These are phyloP conservation scores for Dothiorella sarmentorum DNA, from an alignment of 2,329 filamentous ascomycete species.

Conservation along the genomic window DNA sequence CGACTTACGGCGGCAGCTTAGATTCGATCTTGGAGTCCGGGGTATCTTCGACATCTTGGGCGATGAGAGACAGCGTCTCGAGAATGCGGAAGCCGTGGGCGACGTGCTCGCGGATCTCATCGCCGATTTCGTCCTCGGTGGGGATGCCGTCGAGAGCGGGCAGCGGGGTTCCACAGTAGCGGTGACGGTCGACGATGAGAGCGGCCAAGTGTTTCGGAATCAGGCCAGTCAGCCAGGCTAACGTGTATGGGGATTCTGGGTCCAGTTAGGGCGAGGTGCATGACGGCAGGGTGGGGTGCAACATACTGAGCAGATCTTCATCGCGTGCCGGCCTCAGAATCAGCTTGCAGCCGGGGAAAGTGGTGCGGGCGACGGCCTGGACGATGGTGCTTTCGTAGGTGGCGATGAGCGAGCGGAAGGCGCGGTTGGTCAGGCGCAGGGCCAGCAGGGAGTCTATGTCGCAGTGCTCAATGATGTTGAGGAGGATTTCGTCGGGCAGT, in stretches of 20 bases:
- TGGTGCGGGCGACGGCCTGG: slow-evolving; percentile 27
- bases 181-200: slow-evolving; percentile 30
- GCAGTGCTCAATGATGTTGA: slow-evolving; percentile 29
- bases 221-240: slow-evolving; percentile 27
- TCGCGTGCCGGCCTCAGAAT: slow-evolving; percentile 12
- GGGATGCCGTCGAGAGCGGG: slow-evolving; percentile 27
- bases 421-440: slow-evolving; percentile 25
- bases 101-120: slow-evolving; percentile 28
- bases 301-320: slow-evolving; percentile 11
- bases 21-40: slow-evolving; percentile 19
- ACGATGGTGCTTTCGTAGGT: slow-evolving; percentile 29
- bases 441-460: slow-evolving; percentile 29
- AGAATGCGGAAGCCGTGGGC: slow-evolving; percentile 31
- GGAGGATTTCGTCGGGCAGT: slow-evolving; percentile 24
- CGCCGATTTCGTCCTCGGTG: slow-evolving; percentile 30
- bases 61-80: slow-evolving; percentile 27
- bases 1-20: slow-evolving; percentile 12
- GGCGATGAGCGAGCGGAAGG: slow-evolving; percentile 25
- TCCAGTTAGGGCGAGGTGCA: not conserved
- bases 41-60: slow-evolving; percentile 23
- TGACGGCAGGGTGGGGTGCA: not conserved
- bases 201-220: slow-evolving; percentile 31
- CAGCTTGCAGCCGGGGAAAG: slow-evolving; percentile 24
- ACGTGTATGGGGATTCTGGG: slow-evolving; percentile 4
- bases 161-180: slow-evolving; percentile 21